Conservation (phyloP, 75 land plant genomes). For the Picea sitchensis region DNA sequence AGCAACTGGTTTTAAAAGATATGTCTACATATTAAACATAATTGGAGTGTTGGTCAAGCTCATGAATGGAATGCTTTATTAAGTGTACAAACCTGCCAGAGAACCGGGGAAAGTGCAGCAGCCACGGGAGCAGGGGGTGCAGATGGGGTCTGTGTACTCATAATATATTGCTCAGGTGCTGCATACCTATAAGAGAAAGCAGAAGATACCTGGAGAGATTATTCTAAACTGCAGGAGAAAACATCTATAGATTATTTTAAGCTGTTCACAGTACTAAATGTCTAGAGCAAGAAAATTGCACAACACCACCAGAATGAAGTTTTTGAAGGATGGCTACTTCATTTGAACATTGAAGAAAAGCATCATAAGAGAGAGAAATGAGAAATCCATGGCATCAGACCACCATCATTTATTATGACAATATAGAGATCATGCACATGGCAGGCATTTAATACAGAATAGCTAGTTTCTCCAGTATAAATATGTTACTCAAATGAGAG, state of each 20-base stretch:
- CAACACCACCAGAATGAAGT: not conserved
- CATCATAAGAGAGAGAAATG: not conserved
- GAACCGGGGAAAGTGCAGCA: slow-evolving; percentile 95
- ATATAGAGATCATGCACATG: too few species aligned
- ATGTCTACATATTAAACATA: too few species aligned
- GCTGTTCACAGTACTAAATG: not conserved
- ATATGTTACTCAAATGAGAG: too few species aligned
- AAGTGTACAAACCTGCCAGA: slow-evolving; percentile 73
- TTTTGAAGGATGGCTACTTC: not conserved
- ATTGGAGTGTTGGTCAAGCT: too few species aligned
- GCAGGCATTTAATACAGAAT: too few species aligned
- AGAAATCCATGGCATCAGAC: not conserved
- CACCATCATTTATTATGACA: too few species aligned
- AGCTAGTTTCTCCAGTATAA: too few species aligned
- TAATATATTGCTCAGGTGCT: slow-evolving; percentile 99
- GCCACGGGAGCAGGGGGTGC: slow-evolving; percentile 97
- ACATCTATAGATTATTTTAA: not conserved
- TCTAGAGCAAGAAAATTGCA: not conserved
- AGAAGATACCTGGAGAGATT: not conserved
- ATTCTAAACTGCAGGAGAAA: not conserved
- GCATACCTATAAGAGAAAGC: slow-evolving; percentile 59
- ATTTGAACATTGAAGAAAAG: not conserved
- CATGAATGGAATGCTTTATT: not conserved
- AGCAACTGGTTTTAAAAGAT: not conserved
- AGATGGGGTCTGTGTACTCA: slow-evolving; percentile 99